Base-by-base conservation (phyloP, 78 protist species). In the Dictyostelium intermedium region DNA sequence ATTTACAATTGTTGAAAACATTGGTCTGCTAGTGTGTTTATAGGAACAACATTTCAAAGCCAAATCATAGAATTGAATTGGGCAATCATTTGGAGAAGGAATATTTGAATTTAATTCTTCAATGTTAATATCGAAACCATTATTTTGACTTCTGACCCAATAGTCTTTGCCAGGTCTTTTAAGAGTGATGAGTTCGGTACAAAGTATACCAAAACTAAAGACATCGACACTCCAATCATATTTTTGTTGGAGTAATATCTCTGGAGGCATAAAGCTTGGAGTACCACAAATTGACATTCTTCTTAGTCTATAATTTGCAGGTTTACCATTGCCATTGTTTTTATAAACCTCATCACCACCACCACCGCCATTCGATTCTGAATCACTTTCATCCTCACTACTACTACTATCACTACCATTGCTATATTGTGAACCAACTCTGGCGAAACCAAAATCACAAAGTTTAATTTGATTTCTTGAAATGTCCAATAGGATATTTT, bases 111-210 rank as follows among this genome's bases (percentile, higher is more conserved):
- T 87, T 20, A 87, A 37, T 69, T 89, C 93, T 18, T 89, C 82
- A 16, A 69, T 27, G n/a, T 47, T 89, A 10, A 89, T 89, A 69
- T 89, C 93, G 69, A 92, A 92, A n/a, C 86, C 91, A 85, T 92
- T 85, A 23, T 39, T 56, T 60, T 70, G 79, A 35, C 61, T 77
- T n/a, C 96, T 14, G 16, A 84, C 77, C 96, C 96, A 92, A 84
- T 84, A 84, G 50, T 92, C 96, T 78, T 92, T 92, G 16, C 96
- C 96, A 34, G 96, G 96, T 84, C 96, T 41, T 23, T 60, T 27
- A 4, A 83, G 45, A 27, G 96, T 92, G 13, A 92, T 77, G 2
- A 92, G 18, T 39, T 92, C 96, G 1, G 96, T 83, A 34, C 84
- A 41, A 7, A 92, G 25, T 9, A 85, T 63, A 70, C 96, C 96